Base-by-base conservation (phyloP, 2,329 filamentous ascomycete genomes). In the Fusarium sp. region DNA sequence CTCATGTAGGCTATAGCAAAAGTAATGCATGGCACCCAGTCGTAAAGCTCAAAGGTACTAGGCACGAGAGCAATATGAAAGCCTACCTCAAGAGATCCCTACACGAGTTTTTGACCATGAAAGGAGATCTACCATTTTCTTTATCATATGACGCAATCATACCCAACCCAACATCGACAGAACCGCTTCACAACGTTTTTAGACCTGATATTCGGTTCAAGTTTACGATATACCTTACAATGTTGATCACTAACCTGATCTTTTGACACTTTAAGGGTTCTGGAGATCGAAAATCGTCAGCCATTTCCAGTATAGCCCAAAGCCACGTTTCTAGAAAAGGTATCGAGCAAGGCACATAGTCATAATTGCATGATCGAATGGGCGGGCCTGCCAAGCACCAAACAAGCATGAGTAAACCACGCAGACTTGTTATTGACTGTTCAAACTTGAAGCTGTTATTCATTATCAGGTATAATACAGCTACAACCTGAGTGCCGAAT, bases 391-490 rank as follows among this genome's bases (percentile, higher is more conserved):
- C 7, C 26, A 38, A 45, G 31, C 22, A 34, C 28, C 40, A 15
- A 52, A 25, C 43, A 38, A 44, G 45, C 26, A 44, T 28, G 34
- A 39, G 45, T 50, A 19, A 40, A 46, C 46, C 47, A 53, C 46
- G 43, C 42, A 38, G 26, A 28, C 22, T n/a, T 12, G 15, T 31
- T 25, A 15, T 7, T n/a, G 19, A 26, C 9, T 19, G 34, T 39
- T 32, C 24, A 19, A 62, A 26, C 29, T 44, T 9, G 36, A 47
- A 62, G 22, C 28, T 45, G 6, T 15, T 35, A 39, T 43, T n/a
- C 6, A 22, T 35, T 28, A 12, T 35, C 32, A 29, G n/a, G 26
- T 25, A 47, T 28, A 47, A 35, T 10, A 25, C 15, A 13, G 9
- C 10, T 24, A 39, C 29, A 39, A 15, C 15, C 32, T n/a, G 45